phyloP scores from a whole-genome alignment of 2,329 filamentous ascomycete genomes.

The Ilyonectria destructans region DNA sequence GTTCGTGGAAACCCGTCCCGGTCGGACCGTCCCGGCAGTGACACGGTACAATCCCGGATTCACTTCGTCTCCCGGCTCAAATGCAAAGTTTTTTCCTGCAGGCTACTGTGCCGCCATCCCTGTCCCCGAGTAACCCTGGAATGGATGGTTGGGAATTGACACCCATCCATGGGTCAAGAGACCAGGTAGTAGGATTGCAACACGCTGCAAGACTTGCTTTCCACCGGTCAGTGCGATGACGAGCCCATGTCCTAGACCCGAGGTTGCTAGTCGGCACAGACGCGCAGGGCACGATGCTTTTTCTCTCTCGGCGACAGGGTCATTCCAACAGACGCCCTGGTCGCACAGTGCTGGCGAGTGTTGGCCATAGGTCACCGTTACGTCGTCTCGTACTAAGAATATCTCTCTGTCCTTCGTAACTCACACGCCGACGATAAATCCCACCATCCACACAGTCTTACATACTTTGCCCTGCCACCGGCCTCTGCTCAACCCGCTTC shows the following conservation, averaged over 20 bases:
- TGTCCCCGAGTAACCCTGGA: slow-evolving; percentile 4
- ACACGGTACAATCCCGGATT: slow-evolving; percentile 13
- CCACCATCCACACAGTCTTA: slow-evolving; percentile 3
- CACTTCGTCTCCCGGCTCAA: slow-evolving; percentile 23
- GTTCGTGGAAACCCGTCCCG: slow-evolving; percentile 9
- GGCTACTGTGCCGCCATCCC: background rate
- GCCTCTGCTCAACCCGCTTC: background rate
- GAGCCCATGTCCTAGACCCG: slow-evolving; percentile 9
- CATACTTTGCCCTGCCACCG: slow-evolving; percentile 2
- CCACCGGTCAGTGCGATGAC: background rate
- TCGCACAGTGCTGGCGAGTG: background rate
- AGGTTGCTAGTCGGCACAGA: slow-evolving; percentile 23
- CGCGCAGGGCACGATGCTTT: background rate
- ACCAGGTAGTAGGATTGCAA: slow-evolving; percentile 15
- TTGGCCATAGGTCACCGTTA: background rate
- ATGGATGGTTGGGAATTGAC: background rate
- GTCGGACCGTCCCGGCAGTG: slow-evolving; percentile 22
- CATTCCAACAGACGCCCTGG: background rate
- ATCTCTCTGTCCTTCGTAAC: background rate
- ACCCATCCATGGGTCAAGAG: background rate
- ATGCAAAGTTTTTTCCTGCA: slow-evolving; percentile 3
- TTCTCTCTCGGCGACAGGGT: background rate
- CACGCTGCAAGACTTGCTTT: slow-evolving; percentile 17
- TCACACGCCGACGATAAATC: background rate
- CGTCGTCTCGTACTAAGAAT: slow-evolving; percentile 2